A percentile compares a stretch with the other conserved stretches of the same genome.
phyloP scores from a whole-genome alignment of 495 filamentous ascomycete genomes.

The Tuber calosporum region DNA sequence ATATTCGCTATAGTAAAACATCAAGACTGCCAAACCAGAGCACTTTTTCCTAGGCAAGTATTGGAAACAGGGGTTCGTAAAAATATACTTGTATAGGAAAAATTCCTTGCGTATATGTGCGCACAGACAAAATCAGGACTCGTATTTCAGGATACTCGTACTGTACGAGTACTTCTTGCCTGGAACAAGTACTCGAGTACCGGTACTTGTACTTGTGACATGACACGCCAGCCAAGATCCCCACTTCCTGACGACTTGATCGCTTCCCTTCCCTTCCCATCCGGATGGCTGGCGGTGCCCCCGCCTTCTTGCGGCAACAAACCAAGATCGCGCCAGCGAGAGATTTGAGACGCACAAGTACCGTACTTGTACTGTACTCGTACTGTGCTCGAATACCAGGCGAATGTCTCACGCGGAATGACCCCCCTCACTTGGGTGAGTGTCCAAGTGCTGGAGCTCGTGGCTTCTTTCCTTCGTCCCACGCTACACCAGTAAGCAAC shows the following conservation, averaged over 20 bases:
- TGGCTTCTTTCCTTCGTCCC: neutral
- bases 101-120: too few relatives aligned
- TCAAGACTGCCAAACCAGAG: neutral
- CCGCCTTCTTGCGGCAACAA: neutral
- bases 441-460: neutral
- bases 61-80: too few relatives aligned
- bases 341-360: neutral
- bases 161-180: too few relatives aligned
- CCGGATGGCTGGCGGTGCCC: neutral
- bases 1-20: neutral
- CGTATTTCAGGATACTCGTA: too few relatives aligned
- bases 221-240: neutral
- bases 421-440: neutral
- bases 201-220: too few relatives aligned
- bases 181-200: too few relatives aligned
- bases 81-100: too few relatives aligned
- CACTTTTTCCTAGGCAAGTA: too few relatives aligned
- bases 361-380: too few relatives aligned
- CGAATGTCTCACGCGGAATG: neutral
- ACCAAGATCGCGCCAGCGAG: neutral
- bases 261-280: neutral
- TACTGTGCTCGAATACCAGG: too few relatives aligned
- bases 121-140: too few relatives aligned
- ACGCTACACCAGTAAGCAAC: neutral
- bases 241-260: neutral